Base-by-base conservation (phyloP, 2,329 filamentous ascomycete genomes). In the Exophiala calicioides region DNA sequence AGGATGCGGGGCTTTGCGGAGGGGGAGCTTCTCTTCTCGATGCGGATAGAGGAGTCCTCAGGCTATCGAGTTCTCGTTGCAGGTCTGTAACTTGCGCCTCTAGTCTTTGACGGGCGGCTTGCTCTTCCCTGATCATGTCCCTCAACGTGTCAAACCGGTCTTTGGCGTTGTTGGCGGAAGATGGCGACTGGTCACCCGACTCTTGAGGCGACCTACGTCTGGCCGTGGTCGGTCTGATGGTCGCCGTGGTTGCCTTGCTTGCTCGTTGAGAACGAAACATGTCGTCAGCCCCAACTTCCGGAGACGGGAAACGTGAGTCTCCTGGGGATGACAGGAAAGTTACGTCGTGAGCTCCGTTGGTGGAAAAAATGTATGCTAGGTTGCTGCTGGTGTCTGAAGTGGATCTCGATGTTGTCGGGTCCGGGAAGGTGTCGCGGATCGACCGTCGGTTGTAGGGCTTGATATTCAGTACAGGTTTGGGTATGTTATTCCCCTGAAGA, bases 101-200 rank as follows among this genome's bases (percentile, higher is more conserved):
- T 1, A 76, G 61, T 16, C 63, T 64, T 27, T 68, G 64, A 21
- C 73, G 70, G 2, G 73, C 72, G 4, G 64, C 66, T 51, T 74
- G 70, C 52, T 76, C 73, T 36, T 70, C 62, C 4, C 70, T 66
- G 9, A 76, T 63, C 1, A 75, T 62, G 9, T 66, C 71, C 20
- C 73, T 66, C 2, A 75, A 61, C 0, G 68, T 67, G 46, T 69
- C 72, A 52, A 74, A 74, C 43, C 74, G 70, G 31, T 75, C 71
- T 12, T 71, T 64, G 3, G 71, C 48, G 16, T 54, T 47, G 12
- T 47, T 50, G 19, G 52, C 50, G 12, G 58, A 56, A 16, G 52
- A 45, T 23, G 50, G 49, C 29, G 58, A 56, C n/a, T 41, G 34
- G 3, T 38, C 45, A 10, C 49, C 15, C 6, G 55, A 56, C 12